Evolutionary conservation across 495 filamentous ascomycete species (phyloP), one percentile per base, ranked within the genome.

Genomic region (Geopyxis carbonaria): DNA sequence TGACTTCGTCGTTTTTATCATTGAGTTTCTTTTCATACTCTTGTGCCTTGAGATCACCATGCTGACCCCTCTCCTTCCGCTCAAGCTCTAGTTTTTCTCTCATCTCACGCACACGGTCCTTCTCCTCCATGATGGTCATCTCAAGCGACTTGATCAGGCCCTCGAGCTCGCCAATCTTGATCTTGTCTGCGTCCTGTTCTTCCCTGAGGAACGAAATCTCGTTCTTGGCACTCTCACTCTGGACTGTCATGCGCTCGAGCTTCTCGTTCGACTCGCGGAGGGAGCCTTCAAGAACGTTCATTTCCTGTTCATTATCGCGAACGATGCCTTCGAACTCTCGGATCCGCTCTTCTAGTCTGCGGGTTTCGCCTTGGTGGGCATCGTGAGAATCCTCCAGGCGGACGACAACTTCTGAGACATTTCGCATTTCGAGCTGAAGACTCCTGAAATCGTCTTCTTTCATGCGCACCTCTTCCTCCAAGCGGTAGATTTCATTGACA

Each of bases 121-220:
- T 76, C 51, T 94, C 85, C 32, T 82, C 85, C 27, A 75, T 67
- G 21, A 93, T 61, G 22, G 62, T 68, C 45, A 76, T 67, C 54
- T 83, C 72, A 40, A 74, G 69, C 24, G 72, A 75, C 56, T 81
- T 80, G 10, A 93, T 62, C 16, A 75, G 70, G 7, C 77, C 76
- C 51, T 93, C 83, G 3, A 95, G 64, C 47, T 94, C 81, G 15
- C 89, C 84, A 47, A 95, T 97, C 57, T 83, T 83, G 54, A 97
- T 94, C 69, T 95, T 97, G 58, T 97, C 91, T 24, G 70, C 75
- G 58, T 97, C 89, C 63, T 95, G 89, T 62, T 97, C 89, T 53
- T 97, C 91, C 4, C 91, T 75, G 19, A 97, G 56, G 71, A 97
- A 97, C 0, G 78, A 73, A 56, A 95, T 92, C 59, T 97, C 89